These are phyloP conservation scores for Dactylellina parvicollis DNA, from an alignment of 2,329 filamentous ascomycete genomes.

Conservation along the genomic window DNA sequence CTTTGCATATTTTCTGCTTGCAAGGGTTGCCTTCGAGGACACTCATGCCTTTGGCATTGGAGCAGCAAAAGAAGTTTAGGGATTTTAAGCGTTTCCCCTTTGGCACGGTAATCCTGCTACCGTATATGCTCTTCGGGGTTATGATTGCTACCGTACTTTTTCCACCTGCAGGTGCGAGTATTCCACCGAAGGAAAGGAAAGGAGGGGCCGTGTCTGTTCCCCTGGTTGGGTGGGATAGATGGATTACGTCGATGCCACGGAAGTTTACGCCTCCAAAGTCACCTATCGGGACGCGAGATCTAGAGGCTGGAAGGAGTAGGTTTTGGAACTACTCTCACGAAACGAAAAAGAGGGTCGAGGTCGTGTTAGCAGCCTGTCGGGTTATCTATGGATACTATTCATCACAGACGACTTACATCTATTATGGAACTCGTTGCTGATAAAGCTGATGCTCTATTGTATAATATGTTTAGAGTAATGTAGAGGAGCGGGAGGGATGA, in stretches of 20 bases:
- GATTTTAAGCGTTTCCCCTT: constrained; percentile 30
- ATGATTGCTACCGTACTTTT: constrained; percentile 33
- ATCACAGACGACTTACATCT: constrained; percentile 51
- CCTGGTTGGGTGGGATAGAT: constrained; percentile 1
- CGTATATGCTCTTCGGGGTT: background rate
- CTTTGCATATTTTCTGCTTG: constrained; percentile 21
- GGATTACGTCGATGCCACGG: constrained; percentile 23
- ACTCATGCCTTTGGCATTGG: constrained; percentile 24
- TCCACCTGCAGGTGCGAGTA: background rate
- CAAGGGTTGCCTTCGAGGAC: constrained; percentile 36
- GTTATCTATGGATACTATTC: too few relatives aligned
- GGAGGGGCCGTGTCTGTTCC: background rate
- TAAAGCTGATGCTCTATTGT: constrained; percentile 10
- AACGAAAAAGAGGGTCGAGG: background rate
- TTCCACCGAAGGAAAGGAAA: background rate
- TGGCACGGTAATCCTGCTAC: constrained; percentile 16
- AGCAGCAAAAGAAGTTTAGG: constrained; percentile 44
- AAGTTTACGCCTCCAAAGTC: constrained; percentile 39
- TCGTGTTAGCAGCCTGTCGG: too few relatives aligned
- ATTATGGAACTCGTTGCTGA: constrained; percentile 26
- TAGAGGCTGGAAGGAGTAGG: constrained; percentile 19
- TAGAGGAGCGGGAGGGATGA: constrained; percentile 12
- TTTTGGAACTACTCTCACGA: constrained; percentile 27
- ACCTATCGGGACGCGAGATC: constrained; percentile 2
- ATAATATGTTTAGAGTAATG: constrained; percentile 23